A percentile compares a stretch with the other conserved stretches of the same genome.
These are phyloP conservation scores for Gastrodia elata DNA, from an alignment of 106 monocot genomes.

Conservation along the genomic window DNA sequence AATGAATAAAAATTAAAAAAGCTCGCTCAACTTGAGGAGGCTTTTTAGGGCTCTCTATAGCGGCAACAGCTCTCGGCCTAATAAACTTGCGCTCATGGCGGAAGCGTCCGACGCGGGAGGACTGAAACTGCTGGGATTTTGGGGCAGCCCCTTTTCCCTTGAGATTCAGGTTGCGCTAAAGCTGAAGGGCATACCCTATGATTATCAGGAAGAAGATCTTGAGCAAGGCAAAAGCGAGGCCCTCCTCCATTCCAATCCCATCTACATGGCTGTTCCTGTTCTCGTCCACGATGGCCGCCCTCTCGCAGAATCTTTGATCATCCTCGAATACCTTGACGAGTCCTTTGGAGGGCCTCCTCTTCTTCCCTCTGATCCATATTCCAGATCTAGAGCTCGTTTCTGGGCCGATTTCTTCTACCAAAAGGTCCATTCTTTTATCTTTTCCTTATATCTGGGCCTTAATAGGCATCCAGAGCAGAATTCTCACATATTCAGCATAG, in stretches of 20 bases:
- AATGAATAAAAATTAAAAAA: too few relatives aligned
- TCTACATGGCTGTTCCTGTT: conserved; percentile 7
- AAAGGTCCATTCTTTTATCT: too few relatives aligned
- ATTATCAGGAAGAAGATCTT: conserved; percentile 35
- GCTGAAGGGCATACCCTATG: conserved; percentile 35
- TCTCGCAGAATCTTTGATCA: conserved; percentile 9
- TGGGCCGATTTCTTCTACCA: neutral
- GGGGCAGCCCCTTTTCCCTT: neutral
- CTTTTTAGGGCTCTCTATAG: too few relatives aligned
- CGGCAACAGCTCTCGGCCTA: too few relatives aligned
- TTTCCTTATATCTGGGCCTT: too few relatives aligned
- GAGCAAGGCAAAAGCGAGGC: conserved; percentile 20
- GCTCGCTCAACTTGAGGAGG: too few relatives aligned
- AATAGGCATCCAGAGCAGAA: too few relatives aligned
- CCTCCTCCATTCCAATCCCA: conserved; percentile 10
- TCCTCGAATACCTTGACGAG: conserved; percentile 19
- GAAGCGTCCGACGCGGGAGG: too few relatives aligned
- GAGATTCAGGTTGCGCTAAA: conserved; percentile 15
- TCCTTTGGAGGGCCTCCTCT: conserved; percentile 1
- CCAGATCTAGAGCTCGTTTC: conserved; percentile 10
- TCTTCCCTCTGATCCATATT: conserved; percentile 9
- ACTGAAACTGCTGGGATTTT: too few relatives aligned
- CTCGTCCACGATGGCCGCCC: conserved; percentile 7
- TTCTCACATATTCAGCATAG: too few relatives aligned
- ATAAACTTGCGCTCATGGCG: too few relatives aligned